phyloP scores from a whole-genome alignment of 2,329 filamentous ascomycete genomes.

The Stagonosporopsis vannaccii region DNA sequence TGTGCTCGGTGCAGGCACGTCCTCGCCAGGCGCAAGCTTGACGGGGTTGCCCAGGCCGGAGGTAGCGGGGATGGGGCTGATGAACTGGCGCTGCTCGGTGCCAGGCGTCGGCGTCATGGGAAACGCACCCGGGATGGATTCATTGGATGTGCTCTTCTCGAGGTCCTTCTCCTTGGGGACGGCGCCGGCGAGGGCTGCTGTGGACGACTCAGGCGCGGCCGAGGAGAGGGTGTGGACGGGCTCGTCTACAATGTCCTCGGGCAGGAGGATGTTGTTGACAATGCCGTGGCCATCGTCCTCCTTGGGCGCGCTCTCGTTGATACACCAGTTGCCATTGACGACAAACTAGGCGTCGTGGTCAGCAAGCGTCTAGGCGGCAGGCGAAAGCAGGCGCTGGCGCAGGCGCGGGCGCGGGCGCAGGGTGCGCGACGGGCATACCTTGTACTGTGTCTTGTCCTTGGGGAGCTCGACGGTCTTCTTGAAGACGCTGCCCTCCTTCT shows the following conservation, averaged over 20 bases:
- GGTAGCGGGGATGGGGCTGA: constrained; percentile 67
- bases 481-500: constrained; percentile 74
- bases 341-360: constrained; percentile 72
- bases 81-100: constrained; percentile 56
- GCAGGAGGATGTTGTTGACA: constrained; percentile 89
- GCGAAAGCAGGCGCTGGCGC: constrained; percentile 10
- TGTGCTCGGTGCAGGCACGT: constrained; percentile 72
- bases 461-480: constrained; percentile 81
- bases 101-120: constrained; percentile 72
- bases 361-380: constrained; percentile 23
- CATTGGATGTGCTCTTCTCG: constrained; percentile 32
- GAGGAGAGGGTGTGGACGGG: constrained; percentile 68
- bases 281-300: constrained; percentile 85
- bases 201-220: constrained; percentile 74
- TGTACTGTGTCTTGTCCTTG: constrained; percentile 83
- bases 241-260: constrained; percentile 69
- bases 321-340: constrained; percentile 89
- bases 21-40: constrained; percentile 78
- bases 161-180: constrained; percentile 64
- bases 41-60: constrained; percentile 76
- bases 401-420: constrained; percentile 6
- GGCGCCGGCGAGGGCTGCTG: constrained; percentile 71
- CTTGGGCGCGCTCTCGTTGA: constrained; percentile 79
- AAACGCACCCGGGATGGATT: constrained; percentile 68
- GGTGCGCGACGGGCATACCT: constrained; percentile 66